phyloP scores from a whole-genome alignment of 306 rosid genomes.

The Rosa persica region DNA sequence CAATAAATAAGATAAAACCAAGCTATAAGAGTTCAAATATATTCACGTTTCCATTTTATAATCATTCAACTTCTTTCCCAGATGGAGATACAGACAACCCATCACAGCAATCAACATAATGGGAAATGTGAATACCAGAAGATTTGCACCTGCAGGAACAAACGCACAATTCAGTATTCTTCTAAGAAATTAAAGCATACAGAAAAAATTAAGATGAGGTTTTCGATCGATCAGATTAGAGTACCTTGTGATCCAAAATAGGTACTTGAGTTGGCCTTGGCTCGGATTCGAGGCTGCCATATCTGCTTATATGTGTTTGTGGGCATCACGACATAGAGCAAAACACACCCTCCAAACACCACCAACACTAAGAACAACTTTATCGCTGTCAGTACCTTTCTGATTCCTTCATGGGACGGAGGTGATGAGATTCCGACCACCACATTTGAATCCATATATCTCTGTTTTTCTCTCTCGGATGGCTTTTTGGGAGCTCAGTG shows the following conservation, averaged over 20 bases:
- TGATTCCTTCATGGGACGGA: constrained; percentile 16
- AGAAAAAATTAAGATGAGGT: background rate
- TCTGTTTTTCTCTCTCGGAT: constrained; percentile 11
- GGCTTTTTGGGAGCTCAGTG: background rate
- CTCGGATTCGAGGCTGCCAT: constrained; percentile 3
- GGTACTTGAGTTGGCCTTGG: background rate
- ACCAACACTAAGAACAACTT: background rate
- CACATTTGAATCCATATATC: constrained; percentile 26
- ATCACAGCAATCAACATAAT: constrained; percentile 52
- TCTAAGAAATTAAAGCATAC: background rate
- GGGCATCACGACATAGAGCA: background rate
- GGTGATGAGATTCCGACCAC: constrained; percentile 12
- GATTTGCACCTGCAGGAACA: constrained; percentile 36
- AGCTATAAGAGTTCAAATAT: background rate
- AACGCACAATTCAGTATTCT: background rate
- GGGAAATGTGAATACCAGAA: constrained; percentile 57
- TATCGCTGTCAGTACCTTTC: background rate
- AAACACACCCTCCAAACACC: background rate
- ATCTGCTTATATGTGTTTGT: background rate
- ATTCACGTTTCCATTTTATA: constrained; percentile 24
- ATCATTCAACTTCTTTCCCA: constrained; percentile 33
- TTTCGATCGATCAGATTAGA: background rate
- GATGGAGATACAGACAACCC: constrained; percentile 65
- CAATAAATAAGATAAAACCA: background rate
- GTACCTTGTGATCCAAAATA: constrained; percentile 67